A percentile compares a stretch with the other conserved stretches of the same genome.
Conservation (phyloP, 139 green algal genomes). For the Parachlorella kessleri region DNA sequence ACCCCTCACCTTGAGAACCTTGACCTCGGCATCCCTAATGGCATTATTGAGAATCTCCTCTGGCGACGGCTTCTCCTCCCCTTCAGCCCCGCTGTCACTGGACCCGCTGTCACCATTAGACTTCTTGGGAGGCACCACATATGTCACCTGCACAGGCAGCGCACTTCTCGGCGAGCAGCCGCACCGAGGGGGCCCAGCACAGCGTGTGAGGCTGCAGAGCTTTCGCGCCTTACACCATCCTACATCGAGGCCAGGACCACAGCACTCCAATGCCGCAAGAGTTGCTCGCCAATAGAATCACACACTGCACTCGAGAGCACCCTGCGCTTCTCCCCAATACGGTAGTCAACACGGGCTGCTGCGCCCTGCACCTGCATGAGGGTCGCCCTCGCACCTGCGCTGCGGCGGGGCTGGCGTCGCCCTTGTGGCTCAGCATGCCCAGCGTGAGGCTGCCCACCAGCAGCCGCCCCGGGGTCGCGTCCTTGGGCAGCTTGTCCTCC, state of each 20-base stretch:
- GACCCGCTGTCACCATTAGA: neutral
- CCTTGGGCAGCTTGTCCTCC: slow-evolving; percentile 87
- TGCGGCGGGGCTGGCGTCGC: slow-evolving; percentile 8
- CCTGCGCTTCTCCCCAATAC: no score
- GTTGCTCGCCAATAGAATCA: no score
- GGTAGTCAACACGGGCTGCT: no score
- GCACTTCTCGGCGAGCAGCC: no score
- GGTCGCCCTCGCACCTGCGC: neutral
- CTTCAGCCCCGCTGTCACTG: slow-evolving; percentile 6
- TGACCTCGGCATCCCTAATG: slow-evolving; percentile 72
- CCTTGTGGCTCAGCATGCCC: slow-evolving; percentile 29
- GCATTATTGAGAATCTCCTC: slow-evolving; percentile 52
- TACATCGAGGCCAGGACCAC: no score
- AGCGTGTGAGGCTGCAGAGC: neutral
- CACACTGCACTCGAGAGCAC: no score
- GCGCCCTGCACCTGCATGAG: no score
- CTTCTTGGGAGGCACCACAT: slow-evolving; percentile 42
- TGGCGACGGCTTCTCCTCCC: neutral
- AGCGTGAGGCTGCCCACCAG: slow-evolving; percentile 61
- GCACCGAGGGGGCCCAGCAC: no score
- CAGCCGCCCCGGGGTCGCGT: slow-evolving; percentile 61
- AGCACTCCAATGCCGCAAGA: no score
- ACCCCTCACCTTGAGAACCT: slow-evolving; percentile 62
- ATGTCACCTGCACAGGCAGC: slow-evolving; percentile 21
- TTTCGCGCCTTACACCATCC: no score